A percentile compares a stretch with the other conserved stretches of the same genome.
Evolutionary conservation across 352 stramenopile species (phyloP).

Genomic region (Elongisporangium undulatum): DNA sequence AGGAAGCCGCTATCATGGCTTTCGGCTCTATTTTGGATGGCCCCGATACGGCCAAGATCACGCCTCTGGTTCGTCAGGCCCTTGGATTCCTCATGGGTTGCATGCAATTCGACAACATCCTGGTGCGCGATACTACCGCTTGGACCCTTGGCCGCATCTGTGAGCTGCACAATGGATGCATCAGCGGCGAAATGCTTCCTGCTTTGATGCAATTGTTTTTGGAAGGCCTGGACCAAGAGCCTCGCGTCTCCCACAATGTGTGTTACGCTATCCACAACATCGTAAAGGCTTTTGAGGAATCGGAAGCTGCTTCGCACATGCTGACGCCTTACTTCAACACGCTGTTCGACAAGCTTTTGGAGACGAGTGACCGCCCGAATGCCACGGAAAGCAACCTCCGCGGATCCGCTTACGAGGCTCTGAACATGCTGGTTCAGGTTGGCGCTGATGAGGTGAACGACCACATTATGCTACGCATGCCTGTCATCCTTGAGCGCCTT

Average conservation of each 20-base stretch:
- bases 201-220: conserved; percentile 86
- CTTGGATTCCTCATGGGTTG: conserved; percentile 92
- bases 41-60: conserved; percentile 88
- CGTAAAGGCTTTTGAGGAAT: conserved; percentile 90
- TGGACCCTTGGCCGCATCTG: conserved; percentile 96
- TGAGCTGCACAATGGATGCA: conserved; percentile 90
- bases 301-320: conserved; percentile 72
- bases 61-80: conserved; percentile 88
- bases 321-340: conserved; percentile 89
- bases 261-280: conserved; percentile 97
- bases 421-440: conserved; percentile 92
- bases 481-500: conserved; percentile 72
- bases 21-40: conserved; percentile 96
- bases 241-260: conserved; percentile 92
- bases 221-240: conserved; percentile 78
- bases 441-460: conserved; percentile 68
- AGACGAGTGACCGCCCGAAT: conserved; percentile 88
- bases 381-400: conserved; percentile 89
- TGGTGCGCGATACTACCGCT: conserved; percentile 96
- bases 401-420: conserved; percentile 90
- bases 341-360: conserved; percentile 91
- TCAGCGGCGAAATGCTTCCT: conserved; percentile 89
- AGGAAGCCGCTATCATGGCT: conserved; percentile 96
- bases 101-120: conserved; percentile 87
- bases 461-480: conserved; percentile 78